These are phyloP conservation scores for Venturia nashicola DNA, from an alignment of 2,329 filamentous ascomycete genomes.

Conservation along the genomic window DNA sequence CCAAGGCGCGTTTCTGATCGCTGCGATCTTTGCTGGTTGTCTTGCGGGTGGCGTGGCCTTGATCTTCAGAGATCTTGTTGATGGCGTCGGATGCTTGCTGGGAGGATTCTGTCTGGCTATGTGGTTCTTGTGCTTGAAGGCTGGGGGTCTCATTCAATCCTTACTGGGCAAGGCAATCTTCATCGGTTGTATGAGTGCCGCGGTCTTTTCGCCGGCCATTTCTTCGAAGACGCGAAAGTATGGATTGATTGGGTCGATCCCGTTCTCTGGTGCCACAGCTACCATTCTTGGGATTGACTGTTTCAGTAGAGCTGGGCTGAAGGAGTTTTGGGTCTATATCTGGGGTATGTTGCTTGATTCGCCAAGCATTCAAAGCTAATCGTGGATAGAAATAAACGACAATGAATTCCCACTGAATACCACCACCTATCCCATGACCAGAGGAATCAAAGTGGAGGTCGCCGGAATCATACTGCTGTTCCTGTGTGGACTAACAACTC, in stretches of 20 bases:
- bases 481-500: constrained; percentile 66
- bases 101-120: constrained; percentile 78
- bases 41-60: constrained; percentile 63
- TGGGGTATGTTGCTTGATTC: constrained; percentile 46
- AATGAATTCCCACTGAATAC: constrained; percentile 67
- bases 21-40: constrained; percentile 57
- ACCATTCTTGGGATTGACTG: constrained; percentile 80
- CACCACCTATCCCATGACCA: constrained; percentile 71
- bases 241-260: constrained; percentile 61
- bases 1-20: constrained; percentile 80
- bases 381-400: constrained; percentile 51
- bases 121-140: constrained; percentile 74
- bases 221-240: constrained; percentile 67
- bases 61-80: constrained; percentile 72
- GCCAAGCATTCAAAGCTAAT: constrained; percentile 5
- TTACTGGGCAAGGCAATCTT: constrained; percentile 57
- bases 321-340: constrained; percentile 92
- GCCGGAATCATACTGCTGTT: constrained; percentile 65
- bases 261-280: constrained; percentile 71
- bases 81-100: constrained; percentile 74
- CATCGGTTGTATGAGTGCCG: constrained; percentile 59
- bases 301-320: constrained; percentile 77
- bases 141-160: constrained; percentile 59
- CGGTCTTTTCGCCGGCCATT: constrained; percentile 55
- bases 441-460: constrained; percentile 74